Evolutionary conservation across 495 filamentous ascomycete genomes (phyloP).

Genomic region (Sordaria brevicollis): DNA sequence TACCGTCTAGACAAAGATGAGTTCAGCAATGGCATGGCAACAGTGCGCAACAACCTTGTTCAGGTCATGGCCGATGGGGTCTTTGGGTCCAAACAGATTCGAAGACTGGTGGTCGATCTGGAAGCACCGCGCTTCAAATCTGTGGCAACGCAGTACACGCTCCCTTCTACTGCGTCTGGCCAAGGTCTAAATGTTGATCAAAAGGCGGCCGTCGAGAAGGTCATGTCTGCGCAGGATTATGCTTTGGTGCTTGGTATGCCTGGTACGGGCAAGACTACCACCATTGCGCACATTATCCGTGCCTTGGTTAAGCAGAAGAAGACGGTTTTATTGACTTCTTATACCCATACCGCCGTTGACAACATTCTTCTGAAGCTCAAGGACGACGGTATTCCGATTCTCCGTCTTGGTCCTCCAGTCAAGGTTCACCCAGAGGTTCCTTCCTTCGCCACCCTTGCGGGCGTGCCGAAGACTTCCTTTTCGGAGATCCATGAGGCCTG

Average conservation of each 20-base stretch:
- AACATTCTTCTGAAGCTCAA: constrained; percentile 92
- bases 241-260: constrained; percentile 95
- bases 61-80: constrained; percentile 75
- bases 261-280: constrained; percentile 95
- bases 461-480: constrained; percentile 57
- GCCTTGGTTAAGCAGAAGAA: constrained; percentile 83
- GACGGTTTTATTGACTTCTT: constrained; percentile 84
- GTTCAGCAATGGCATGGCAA: constrained; percentile 95
- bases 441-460: constrained; percentile 68
- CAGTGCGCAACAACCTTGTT: constrained; percentile 84
- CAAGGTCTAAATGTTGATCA: constrained; percentile 74
- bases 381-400: constrained; percentile 63
- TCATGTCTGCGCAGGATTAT: constrained; percentile 91
- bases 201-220: constrained; percentile 74
- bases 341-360: constrained; percentile 95
- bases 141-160: constrained; percentile 44
- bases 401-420: constrained; percentile 69
- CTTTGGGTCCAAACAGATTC: constrained; percentile 61
- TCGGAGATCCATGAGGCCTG: constrained; percentile 77
- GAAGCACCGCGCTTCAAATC: constrained; percentile 63
- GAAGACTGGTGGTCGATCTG: constrained; percentile 66
- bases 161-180: constrained; percentile 35
- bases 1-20: constrained; percentile 96
- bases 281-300: constrained; percentile 93
- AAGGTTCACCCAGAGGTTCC: constrained; percentile 85